Evolutionary conservation across 2,329 filamentous ascomycete species (phyloP), one percentile per base, ranked within the genome.

Genomic region (Ophiocordyceps camponoti-leonardi): DNA sequence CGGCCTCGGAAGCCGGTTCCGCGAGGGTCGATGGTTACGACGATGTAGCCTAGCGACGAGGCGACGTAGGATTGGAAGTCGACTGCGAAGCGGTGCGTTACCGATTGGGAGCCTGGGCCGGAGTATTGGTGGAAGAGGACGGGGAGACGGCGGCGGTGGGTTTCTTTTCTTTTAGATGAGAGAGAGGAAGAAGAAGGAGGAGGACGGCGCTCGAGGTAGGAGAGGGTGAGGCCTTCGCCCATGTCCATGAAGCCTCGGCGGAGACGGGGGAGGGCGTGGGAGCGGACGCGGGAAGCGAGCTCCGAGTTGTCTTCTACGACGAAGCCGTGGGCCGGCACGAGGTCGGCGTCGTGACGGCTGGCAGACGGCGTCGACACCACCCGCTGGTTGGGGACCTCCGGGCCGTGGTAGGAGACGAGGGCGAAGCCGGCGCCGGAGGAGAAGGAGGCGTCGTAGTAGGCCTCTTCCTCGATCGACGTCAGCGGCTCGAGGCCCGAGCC

Each of bases 101-200:
- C 92, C 8, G 75, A 76, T 60, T 98, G 93, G 18, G 87, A 95
- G n/a, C 83, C 86, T 0, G 92, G 92, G 0, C 92, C 92, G 22
- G 86, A 90, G 67, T 98, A 98, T 48, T 95, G 81, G 56, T 85
- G 82, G 70, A 98, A 98, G 5, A 98, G 74, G 1, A 98, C 87
- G 0, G 92, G 92, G 54, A 98, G 96, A 58, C 83, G 79, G 64
- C 84, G 88, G 54, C 11, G 26, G 26, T 75, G 58, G 96, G 98
- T 62, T 94, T 83, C 5, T 26, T 26, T 26, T 4, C 8, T 26
- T 4, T 26, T 26, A 8, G 8, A 26, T 4, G 8, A 26, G 23
- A 8, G 4, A 8, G 23, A 26, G 1, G 22, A 23, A 23, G 22
- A 6, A 23, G 22, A 23, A 23, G 22, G 22, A 23, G 88, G 83